These are phyloP conservation scores for Fraxinus americana DNA, from an alignment of 257 asterid species.

Conservation along the genomic window DNA sequence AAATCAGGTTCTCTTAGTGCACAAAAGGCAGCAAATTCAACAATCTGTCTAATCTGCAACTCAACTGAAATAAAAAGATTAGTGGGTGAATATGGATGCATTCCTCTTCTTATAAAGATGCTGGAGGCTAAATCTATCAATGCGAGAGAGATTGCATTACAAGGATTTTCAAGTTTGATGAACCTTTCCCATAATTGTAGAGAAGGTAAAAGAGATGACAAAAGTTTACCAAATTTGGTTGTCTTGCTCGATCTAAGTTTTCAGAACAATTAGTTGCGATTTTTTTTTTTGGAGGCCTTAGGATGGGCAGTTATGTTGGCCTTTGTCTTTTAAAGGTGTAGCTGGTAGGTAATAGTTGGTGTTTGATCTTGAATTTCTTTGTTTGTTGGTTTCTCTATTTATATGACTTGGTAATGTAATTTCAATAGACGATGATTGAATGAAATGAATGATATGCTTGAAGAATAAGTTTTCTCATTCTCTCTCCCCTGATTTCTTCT, in stretches of 20 bases:
- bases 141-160: conserved; percentile 75
- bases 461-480: no score
- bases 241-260: conserved; percentile 78
- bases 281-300: no score
- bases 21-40: conserved; percentile 75
- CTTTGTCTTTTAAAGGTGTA: no score
- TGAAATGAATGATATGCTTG: no score
- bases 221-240: conserved; percentile 79
- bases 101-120: conserved; percentile 69
- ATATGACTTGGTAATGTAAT: no score
- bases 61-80: conserved; percentile 54
- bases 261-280: conserved; percentile 34
- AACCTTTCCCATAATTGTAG: conserved; percentile 54
- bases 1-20: conserved; percentile 65
- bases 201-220: conserved; percentile 60
- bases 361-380: no score
- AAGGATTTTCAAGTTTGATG: conserved; percentile 67
- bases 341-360: no score
- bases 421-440: no score
- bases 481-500: no score
- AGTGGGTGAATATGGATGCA: conserved; percentile 72
- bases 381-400: no score
- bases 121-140: conserved; percentile 61
- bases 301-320: no score
- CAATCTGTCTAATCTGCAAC: conserved; percentile 57